Percentiles rank a stretch among this genome's conserved stretches.
Evolutionary conservation across 192 early-diverging fungal species (phyloP).

Genomic region (Podila epigama): DNA sequence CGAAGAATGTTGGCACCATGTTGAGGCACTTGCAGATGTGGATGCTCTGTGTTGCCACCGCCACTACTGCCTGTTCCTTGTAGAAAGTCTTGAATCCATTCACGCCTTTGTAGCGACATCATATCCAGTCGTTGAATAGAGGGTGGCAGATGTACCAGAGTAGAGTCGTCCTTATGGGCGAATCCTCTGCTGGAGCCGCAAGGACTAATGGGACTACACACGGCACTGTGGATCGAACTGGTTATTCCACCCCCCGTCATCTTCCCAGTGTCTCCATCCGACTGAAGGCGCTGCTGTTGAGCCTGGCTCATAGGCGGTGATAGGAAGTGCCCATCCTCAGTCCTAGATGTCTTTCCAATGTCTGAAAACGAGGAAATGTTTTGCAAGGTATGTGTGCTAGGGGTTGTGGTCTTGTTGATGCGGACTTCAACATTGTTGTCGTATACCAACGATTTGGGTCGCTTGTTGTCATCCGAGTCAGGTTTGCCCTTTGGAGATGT

Average conservation of each 20-base stretch:
- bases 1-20: background rate
- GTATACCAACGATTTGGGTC: background rate
- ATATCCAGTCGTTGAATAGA: conserved; percentile 15
- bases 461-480: conserved; percentile 12
- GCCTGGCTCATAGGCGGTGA: background rate
- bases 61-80: background rate
- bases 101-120: conserved; percentile 14
- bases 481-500: background rate
- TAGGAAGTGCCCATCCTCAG: background rate
- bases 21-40: conserved; percentile 14
- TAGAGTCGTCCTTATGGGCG: conserved; percentile 8
- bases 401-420: background rate
- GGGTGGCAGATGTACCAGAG: conserved; percentile 22
- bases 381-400: background rate
- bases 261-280: too few species aligned
- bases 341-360: background rate
- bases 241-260: background rate
- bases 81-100: conserved; percentile 19
- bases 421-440: background rate
- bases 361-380: background rate
- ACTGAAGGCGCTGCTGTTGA: too few species aligned
- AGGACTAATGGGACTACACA: background rate
- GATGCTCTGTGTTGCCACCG: background rate
- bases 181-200: conserved; percentile 2
- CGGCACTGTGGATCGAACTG: background rate